A percentile compares a stretch with the other conserved stretches of the same genome.
phyloP scores from a whole-genome alignment of 2,329 filamentous ascomycete species.

The Mycogone perniciosa region DNA sequence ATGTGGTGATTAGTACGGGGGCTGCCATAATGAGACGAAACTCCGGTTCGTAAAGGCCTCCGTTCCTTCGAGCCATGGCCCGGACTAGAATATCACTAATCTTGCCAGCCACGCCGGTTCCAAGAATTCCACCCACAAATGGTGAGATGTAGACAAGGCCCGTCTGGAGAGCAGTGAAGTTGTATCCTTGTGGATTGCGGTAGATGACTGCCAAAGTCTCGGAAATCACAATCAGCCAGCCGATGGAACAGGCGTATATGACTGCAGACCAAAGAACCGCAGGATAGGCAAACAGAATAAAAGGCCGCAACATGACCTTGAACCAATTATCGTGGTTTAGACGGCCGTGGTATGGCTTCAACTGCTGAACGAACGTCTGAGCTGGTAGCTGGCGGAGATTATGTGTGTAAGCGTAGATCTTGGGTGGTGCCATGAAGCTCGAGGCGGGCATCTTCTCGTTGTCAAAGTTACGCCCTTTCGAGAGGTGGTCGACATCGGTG shows the following conservation, averaged over 20 bases:
- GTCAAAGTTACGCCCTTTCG: constrained; percentile 31
- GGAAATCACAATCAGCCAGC: constrained; percentile 92
- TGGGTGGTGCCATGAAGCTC: constrained; percentile 27
- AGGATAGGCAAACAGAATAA: constrained; percentile 82
- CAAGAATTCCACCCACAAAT: constrained; percentile 80
- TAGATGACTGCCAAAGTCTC: constrained; percentile 81
- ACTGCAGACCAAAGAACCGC: constrained; percentile 81
- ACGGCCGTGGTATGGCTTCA: constrained; percentile 72
- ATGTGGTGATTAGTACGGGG: constrained; percentile 71
- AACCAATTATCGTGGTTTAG: constrained; percentile 74
- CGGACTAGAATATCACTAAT: constrained; percentile 80
- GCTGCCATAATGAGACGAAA: constrained; percentile 84
- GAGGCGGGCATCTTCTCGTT: constrained; percentile 37
- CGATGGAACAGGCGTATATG: constrained; percentile 81
- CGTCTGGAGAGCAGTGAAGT: constrained; percentile 73
- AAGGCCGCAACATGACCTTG: constrained; percentile 69
- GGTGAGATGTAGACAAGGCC: constrained; percentile 87
- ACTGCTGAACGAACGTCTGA: constrained; percentile 66
- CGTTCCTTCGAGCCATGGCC: constrained; percentile 75
- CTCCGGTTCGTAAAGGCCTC: constrained; percentile 92
- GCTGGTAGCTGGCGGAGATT: constrained; percentile 59
- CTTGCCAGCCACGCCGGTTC: constrained; percentile 86
- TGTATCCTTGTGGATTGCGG: constrained; percentile 60
- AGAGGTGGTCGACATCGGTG: constrained; percentile 19
- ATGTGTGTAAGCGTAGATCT: constrained; percentile 58